These are phyloP conservation scores for Blastomyces emzantsi DNA, from an alignment of 2,329 filamentous ascomycete genomes.

Conservation along the genomic window DNA sequence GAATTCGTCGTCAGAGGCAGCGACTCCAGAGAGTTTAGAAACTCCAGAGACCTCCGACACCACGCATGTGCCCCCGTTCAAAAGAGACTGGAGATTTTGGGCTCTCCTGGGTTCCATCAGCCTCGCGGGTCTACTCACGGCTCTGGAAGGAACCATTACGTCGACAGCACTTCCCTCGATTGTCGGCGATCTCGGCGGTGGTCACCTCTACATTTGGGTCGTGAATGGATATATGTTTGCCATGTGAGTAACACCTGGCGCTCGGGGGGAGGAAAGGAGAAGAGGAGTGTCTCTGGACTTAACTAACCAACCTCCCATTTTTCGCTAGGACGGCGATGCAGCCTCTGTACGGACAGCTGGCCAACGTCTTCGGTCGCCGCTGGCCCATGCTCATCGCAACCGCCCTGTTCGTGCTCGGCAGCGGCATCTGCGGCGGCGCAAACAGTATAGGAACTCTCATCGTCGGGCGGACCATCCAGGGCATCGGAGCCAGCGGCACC, in stretches of 20 bases:
- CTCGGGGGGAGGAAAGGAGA: background rate
- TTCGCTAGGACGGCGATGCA: slow-evolving; percentile 27
- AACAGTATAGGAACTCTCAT: slow-evolving; percentile 41
- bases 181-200: slow-evolving; percentile 21
- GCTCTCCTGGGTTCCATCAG: background rate
- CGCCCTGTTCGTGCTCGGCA: slow-evolving; percentile 43
- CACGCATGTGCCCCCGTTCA: background rate
- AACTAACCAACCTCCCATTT: background rate
- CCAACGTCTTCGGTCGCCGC: slow-evolving; percentile 45
- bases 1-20: background rate
- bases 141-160: slow-evolving; percentile 32
- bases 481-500: slow-evolving; percentile 41
- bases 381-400: slow-evolving; percentile 34
- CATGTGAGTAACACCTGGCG: background rate
- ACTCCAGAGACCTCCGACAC: no score
- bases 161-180: slow-evolving; percentile 36
- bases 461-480: slow-evolving; percentile 45
- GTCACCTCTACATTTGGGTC: slow-evolving; percentile 28
- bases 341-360: slow-evolving; percentile 44
- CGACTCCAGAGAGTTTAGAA: background rate
- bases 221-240: slow-evolving; percentile 26
- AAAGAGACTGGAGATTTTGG: background rate
- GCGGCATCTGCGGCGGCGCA: slow-evolving; percentile 44
- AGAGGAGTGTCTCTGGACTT: background rate
- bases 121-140: slow-evolving; percentile 20